phyloP scores from a whole-genome alignment of 441 rosid species.

The Gossypium schwendimanii region DNA sequence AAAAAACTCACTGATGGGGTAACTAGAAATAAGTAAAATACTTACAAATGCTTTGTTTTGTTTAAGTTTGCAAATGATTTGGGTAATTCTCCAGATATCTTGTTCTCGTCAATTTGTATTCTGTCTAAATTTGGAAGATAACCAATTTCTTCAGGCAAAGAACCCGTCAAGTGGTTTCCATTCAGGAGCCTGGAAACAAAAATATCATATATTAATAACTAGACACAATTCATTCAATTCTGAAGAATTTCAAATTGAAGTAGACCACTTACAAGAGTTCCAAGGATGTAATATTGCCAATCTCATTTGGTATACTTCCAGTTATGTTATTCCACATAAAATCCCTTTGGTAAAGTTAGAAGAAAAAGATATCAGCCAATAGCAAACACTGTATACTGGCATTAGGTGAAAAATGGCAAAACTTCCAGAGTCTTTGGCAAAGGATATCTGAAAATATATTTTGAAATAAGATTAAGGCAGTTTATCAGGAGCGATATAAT shows the following conservation, averaged over 20 bases:
- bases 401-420: not conserved
- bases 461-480: not conserved
- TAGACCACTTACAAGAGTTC: constrained; percentile 62
- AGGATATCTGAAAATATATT: not conserved
- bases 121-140: constrained; percentile 74
- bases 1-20: not conserved
- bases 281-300: constrained; percentile 69
- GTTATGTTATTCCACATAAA: constrained; percentile 87
- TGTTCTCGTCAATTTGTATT: constrained; percentile 88
- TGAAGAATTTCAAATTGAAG: not conserved
- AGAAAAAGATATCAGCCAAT: constrained; percentile 17
- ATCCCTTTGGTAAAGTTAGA: constrained; percentile 41
- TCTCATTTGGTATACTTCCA: constrained; percentile 87
- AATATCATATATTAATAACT: constrained; percentile 17
- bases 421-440: not conserved
- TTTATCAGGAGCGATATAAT: not conserved
- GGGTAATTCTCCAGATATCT: constrained; percentile 76
- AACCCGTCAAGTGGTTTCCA: constrained; percentile 71
- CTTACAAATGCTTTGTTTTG: constrained; percentile 91
- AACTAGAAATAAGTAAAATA: constrained; percentile 17
- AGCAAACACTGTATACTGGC: not conserved
- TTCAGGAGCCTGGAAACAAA: constrained; percentile 68
- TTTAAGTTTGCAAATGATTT: constrained; percentile 69
- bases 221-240: not conserved
- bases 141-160: constrained; percentile 85